phyloP scores from a whole-genome alignment of 2,329 filamentous ascomycete species.

The Beauveria sp. region DNA sequence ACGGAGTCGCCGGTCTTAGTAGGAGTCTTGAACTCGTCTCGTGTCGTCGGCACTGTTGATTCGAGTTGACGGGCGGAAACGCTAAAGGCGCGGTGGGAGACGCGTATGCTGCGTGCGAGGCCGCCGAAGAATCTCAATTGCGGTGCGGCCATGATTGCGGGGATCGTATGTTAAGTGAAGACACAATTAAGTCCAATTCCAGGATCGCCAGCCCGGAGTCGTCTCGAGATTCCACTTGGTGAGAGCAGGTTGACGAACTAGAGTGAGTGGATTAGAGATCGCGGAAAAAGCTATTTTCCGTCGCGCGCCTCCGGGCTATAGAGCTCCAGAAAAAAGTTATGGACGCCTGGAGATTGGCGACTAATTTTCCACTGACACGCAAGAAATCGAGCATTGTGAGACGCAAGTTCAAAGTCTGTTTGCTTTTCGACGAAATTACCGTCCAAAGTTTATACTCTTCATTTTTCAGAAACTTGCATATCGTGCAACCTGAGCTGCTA shows the following conservation, averaged over 20 bases:
- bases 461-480: neutral
- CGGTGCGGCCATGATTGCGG: constrained; percentile 34
- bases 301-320: neutral
- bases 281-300: constrained; percentile 13
- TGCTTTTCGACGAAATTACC: too few relatives aligned
- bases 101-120: constrained; percentile 37
- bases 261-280: constrained; percentile 13
- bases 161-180: neutral
- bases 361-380: neutral
- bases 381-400: neutral
- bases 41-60: constrained; percentile 30
- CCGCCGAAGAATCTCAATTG: constrained; percentile 38
- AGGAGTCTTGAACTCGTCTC: constrained; percentile 28
- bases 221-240: neutral
- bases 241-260: constrained; percentile 10
- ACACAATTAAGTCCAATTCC: constrained; percentile 1
- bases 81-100: constrained; percentile 40
- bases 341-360: neutral
- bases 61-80: constrained; percentile 41
- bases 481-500: neutral
- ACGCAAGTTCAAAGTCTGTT: neutral
- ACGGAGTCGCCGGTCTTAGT: constrained; percentile 37
- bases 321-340: constrained; percentile 12
- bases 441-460: too few relatives aligned
- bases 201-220: neutral